Conservation (phyloP, 1,139 yeast genomes). For the Kodamaea fungicola region DNA sequence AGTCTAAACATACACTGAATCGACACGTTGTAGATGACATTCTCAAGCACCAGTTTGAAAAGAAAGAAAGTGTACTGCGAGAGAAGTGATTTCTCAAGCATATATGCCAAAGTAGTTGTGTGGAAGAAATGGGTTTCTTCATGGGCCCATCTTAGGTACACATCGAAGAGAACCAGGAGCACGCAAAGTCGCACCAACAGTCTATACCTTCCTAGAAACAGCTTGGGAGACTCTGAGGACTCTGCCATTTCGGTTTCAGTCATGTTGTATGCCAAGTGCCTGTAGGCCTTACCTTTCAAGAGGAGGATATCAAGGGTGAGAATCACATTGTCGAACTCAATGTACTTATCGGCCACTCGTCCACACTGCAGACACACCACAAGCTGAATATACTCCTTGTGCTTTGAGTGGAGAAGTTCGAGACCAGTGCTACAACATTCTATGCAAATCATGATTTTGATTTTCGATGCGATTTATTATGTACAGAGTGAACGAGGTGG, state of each 20-base stretch:
- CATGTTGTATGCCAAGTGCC: conserved; percentile 80
- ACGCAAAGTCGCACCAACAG: conserved; percentile 50
- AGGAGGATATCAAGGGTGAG: conserved; percentile 79
- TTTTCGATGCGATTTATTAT: not conserved
- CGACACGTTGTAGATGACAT: conserved; percentile 48
- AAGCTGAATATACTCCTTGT: conserved; percentile 75
- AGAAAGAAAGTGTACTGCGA: conserved; percentile 69
- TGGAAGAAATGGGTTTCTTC: conserved; percentile 58
- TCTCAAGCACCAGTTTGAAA: conserved; percentile 57
- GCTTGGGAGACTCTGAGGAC: not conserved
- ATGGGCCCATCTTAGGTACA: conserved; percentile 87
- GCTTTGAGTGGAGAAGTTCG: conserved; percentile 62
- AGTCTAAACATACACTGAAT: conserved; percentile 42
- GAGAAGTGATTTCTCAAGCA: conserved; percentile 45
- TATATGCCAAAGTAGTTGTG: conserved; percentile 22
- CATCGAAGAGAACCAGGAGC: conserved; percentile 77
- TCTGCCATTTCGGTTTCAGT: conserved; percentile 33
- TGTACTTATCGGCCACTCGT: conserved; percentile 81
- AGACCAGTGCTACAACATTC: conserved; percentile 70
- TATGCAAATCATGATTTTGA: conserved; percentile 69
- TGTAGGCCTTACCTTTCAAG: conserved; percentile 83
- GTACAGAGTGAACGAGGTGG: conserved; percentile 54
- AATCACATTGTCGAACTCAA: conserved; percentile 83
- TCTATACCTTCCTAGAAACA: conserved; percentile 15
- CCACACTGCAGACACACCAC: conserved; percentile 76